These are phyloP conservation scores for Trichocladium uniseriatum DNA, from an alignment of 495 filamentous ascomycete species.

Conservation along the genomic window DNA sequence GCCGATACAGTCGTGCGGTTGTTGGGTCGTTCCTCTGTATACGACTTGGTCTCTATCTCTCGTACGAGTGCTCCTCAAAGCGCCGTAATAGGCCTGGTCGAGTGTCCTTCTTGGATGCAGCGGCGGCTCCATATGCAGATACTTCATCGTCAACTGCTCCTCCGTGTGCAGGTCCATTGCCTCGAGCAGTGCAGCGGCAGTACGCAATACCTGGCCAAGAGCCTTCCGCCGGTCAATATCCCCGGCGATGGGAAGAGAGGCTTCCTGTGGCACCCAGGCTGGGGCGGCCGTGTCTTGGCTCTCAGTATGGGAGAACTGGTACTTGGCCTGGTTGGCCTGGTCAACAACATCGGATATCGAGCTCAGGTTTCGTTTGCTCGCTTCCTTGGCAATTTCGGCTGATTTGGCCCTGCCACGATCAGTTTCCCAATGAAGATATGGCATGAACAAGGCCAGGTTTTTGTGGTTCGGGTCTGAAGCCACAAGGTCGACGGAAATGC, in stretches of 20 bases:
- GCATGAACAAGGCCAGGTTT: slow-evolving; percentile 25
- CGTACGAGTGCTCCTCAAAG: slow-evolving; percentile 46
- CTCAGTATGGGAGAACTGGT: slow-evolving; percentile 7
- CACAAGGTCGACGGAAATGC: slow-evolving; percentile 8
- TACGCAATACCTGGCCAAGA: slow-evolving; percentile 14
- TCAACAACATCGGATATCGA: slow-evolving; percentile 17
- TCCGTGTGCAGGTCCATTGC: slow-evolving; percentile 31
- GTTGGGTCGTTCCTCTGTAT: slow-evolving; percentile 35
- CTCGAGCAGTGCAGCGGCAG: slow-evolving; percentile 19
- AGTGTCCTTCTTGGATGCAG: slow-evolving; percentile 56
- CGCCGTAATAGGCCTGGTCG: slow-evolving; percentile 58
- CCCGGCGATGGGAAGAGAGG: not conserved
- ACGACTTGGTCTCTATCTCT: slow-evolving; percentile 60
- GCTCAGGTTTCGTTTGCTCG: slow-evolving; percentile 6
- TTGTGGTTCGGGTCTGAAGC: slow-evolving; percentile 4
- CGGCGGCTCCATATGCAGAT: slow-evolving; percentile 46
- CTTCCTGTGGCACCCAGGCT: not conserved
- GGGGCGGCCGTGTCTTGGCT: slow-evolving; percentile 8
- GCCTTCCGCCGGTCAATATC: slow-evolving; percentile 1
- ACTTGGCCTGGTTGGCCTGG: slow-evolving; percentile 11
- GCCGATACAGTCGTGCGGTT: slow-evolving; percentile 15
- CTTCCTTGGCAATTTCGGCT: slow-evolving; percentile 19
- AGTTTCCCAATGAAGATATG: slow-evolving; percentile 31
- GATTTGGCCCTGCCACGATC: slow-evolving; percentile 16
- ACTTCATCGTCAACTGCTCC: slow-evolving; percentile 50